Percentiles rank a stretch among this genome's conserved stretches.
Conservation (phyloP, 2,329 filamentous ascomycete genomes). For the Escovopsis weberi region DNA sequence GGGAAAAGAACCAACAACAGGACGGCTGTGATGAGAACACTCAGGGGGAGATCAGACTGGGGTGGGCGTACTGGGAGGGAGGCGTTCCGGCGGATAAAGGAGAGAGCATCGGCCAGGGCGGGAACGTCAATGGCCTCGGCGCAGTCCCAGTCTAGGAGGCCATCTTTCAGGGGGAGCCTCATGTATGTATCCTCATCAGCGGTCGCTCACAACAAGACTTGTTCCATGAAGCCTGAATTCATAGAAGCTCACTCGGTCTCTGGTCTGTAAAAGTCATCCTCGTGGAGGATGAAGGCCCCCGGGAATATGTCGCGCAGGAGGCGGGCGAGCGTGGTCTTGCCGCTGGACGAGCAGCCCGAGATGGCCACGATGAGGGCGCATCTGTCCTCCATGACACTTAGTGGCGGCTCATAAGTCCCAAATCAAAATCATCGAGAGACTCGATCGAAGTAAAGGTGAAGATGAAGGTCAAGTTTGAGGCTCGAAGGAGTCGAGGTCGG, state of each 20-base stretch:
- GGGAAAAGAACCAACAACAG: too few relatives aligned
- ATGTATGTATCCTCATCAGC: not conserved
- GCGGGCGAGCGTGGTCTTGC: constrained; percentile 86
- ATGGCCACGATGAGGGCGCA: constrained; percentile 58
- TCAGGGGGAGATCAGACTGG: too few relatives aligned
- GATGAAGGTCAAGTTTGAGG: too few relatives aligned
- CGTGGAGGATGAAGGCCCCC: constrained; percentile 68
- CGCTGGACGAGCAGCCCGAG: constrained; percentile 81
- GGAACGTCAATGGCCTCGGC: constrained; percentile 60
- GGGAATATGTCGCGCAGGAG: constrained; percentile 73
- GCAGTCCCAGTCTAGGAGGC: constrained; percentile 84
- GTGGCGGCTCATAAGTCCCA: not conserved
- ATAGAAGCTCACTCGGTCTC: constrained; percentile 45
- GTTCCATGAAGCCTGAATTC: too few relatives aligned
- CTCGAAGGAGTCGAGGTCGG: not conserved
- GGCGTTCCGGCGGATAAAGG: constrained; percentile 56
- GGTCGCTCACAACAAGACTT: too few relatives aligned
- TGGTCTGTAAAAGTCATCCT: constrained; percentile 88
- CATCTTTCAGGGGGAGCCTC: constrained; percentile 41
- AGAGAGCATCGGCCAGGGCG: constrained; percentile 50
- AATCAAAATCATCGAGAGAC: too few relatives aligned
- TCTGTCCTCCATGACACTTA: not conserved
- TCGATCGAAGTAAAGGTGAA: too few relatives aligned
- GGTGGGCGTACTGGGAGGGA: constrained; percentile 39
- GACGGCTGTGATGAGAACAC: too few relatives aligned